A percentile compares a stretch with the other conserved stretches of the same genome.
Evolutionary conservation across 805 yeast genomes (phyloP).

Genomic region (Candida nitratophila): DNA sequence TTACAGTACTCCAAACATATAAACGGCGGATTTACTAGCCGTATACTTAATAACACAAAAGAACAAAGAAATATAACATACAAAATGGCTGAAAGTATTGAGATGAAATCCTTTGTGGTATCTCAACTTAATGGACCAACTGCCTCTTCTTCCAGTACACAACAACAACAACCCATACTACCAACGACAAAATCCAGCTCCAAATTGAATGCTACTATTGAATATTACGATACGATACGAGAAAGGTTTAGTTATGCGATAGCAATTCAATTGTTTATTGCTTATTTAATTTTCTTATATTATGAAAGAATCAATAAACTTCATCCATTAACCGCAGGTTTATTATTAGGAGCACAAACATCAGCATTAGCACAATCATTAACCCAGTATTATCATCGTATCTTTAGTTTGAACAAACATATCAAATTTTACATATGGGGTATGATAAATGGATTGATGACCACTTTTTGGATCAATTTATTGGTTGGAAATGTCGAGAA

Average conservation of each 20-base stretch:
- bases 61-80: no score
- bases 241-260: conserved; percentile 19
- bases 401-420: conserved; percentile 18
- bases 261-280: conserved; percentile 14
- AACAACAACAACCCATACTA: not conserved
- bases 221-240: conserved; percentile 10
- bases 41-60: no score
- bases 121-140: not conserved
- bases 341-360: conserved; percentile 20
- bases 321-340: conserved; percentile 19
- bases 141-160: not conserved
- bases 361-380: conserved; percentile 24
- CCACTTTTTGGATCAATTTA: conserved; percentile 46
- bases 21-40: no score
- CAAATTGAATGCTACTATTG: not conserved
- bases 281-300: conserved; percentile 17
- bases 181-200: not conserved
- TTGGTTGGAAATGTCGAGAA: conserved; percentile 32
- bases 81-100: not conserved
- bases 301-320: conserved; percentile 17
- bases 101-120: not conserved
- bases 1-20: no score
- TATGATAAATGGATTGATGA: conserved; percentile 46
- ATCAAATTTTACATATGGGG: conserved; percentile 57
- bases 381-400: conserved; percentile 19